phyloP scores from a whole-genome alignment of 192 early-diverging fungal species.

The Gonapodya sp. region DNA sequence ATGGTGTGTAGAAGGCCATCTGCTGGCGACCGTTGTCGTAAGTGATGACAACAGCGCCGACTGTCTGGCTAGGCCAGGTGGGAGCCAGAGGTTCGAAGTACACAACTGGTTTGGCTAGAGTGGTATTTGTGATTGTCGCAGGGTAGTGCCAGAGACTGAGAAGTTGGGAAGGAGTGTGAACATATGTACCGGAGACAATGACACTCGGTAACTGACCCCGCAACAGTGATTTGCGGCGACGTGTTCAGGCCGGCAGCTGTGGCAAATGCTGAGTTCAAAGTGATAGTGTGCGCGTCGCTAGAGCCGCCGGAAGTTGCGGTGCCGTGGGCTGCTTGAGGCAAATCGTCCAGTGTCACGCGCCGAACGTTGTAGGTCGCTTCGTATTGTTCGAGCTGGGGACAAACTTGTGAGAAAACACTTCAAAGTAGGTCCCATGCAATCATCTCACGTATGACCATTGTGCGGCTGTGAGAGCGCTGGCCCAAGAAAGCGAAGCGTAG shows the following conservation, averaged over 20 bases:
- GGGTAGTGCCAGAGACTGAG: neutral
- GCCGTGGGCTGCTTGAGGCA: neutral
- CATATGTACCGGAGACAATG: too few species aligned
- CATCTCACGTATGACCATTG: neutral
- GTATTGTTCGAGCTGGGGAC: neutral
- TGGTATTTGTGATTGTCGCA: neutral
- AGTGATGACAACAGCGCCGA: slow-evolving; percentile 23
- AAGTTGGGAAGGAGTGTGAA: too few species aligned
- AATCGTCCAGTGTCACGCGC: neutral
- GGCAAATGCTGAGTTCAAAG: neutral
- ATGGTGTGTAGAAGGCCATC: slow-evolving; percentile 36
- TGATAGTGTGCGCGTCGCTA: neutral
- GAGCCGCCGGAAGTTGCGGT: neutral
- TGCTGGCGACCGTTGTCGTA: slow-evolving; percentile 24
- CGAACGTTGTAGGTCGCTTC: neutral
- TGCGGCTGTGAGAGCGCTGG: neutral
- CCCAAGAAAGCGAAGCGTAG: neutral
- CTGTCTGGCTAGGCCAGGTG: slow-evolving; percentile 19
- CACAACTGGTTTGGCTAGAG: neutral
- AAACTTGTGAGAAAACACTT: neutral
- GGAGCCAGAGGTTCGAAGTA: neutral
- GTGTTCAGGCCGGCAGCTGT: neutral
- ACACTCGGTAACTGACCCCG: neutral
- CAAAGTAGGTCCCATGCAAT: too few species aligned
- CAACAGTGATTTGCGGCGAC: neutral